A percentile compares a stretch with the other conserved stretches of the same genome.
These are phyloP conservation scores for Nakazawaea populi DNA, from an alignment of 805 yeast species.

Conservation along the genomic window DNA sequence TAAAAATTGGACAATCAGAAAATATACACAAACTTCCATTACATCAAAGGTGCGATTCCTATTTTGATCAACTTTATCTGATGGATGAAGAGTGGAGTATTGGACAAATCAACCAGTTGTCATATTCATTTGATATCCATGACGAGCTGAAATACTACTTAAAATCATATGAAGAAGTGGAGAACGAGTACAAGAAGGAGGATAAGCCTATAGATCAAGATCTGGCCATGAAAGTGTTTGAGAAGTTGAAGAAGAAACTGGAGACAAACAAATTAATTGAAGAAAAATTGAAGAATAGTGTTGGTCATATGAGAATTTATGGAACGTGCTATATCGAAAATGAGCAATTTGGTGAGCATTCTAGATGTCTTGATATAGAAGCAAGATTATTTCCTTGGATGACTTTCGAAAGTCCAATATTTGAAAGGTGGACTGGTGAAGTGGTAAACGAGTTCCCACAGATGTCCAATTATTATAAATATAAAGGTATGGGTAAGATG, in stretches of 20 bases:
- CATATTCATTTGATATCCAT: slow-evolving; percentile 7
- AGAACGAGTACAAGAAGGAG: slow-evolving; percentile 6
- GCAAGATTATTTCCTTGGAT: slow-evolving; percentile 35
- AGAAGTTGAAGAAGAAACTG: not conserved
- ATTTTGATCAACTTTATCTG: slow-evolving; percentile 9
- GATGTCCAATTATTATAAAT: slow-evolving; percentile 19
- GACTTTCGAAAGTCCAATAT: slow-evolving; percentile 31
- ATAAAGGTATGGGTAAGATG: slow-evolving; percentile 7
- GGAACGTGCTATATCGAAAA: slow-evolving; percentile 33
- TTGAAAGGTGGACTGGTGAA: slow-evolving; percentile 33
- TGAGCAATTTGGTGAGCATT: slow-evolving; percentile 3
- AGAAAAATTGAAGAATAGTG: slow-evolving; percentile 29
- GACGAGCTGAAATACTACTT: slow-evolving; percentile 9
- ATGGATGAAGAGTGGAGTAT: slow-evolving; percentile 10
- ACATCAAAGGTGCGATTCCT: slow-evolving; percentile 6
- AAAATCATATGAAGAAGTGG: slow-evolving; percentile 4
- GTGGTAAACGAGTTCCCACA: slow-evolving; percentile 21
- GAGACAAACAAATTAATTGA: slow-evolving; percentile 5
- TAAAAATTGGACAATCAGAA: slow-evolving; percentile 2
- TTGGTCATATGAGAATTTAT: slow-evolving; percentile 38
- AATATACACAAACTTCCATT: slow-evolving; percentile 2
- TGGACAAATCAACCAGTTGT: slow-evolving; percentile 3
- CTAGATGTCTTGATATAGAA: slow-evolving; percentile 28
- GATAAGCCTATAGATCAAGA: slow-evolving; percentile 7
- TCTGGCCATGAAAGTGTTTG: slow-evolving; percentile 8